These are phyloP conservation scores for Solanum chilense DNA, from an alignment of 257 asterid genomes.

Conservation along the genomic window DNA sequence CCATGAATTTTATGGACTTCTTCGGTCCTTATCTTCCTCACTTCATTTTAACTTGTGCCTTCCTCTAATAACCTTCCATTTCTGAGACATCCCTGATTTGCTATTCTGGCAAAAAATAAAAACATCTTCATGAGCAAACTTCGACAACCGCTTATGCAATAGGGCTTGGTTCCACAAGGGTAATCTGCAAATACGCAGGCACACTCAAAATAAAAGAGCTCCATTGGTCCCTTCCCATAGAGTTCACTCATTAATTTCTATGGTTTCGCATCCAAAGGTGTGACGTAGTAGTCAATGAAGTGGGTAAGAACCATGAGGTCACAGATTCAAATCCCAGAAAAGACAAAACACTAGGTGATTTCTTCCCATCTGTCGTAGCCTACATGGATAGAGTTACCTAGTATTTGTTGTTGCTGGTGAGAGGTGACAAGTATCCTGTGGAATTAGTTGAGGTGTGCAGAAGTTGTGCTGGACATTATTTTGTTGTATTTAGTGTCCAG, in stretches of 20 bases:
- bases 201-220: not conserved
- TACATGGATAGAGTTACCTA: not conserved
- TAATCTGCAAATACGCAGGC: not conserved
- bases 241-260: not conserved
- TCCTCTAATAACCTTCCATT: not conserved
- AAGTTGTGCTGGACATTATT: not conserved
- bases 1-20: not conserved
- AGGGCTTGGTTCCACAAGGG: not conserved
- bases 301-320: not conserved
- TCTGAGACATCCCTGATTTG: not conserved
- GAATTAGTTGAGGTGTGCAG: not conserved
- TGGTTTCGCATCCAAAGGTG: not conserved
- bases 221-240: not conserved
- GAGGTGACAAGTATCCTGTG: not conserved
- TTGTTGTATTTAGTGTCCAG: not conserved
- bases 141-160: not conserved
- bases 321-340: not conserved
- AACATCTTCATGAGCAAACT: not conserved
- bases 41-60: not conserved
- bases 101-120: not conserved
- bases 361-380: not conserved
- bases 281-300: not conserved
- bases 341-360: not conserved
- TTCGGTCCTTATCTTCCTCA: not conserved
- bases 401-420: not conserved